These are phyloP conservation scores for Solanum virginianum DNA, from an alignment of 257 asterid species.

Conservation along the genomic window DNA sequence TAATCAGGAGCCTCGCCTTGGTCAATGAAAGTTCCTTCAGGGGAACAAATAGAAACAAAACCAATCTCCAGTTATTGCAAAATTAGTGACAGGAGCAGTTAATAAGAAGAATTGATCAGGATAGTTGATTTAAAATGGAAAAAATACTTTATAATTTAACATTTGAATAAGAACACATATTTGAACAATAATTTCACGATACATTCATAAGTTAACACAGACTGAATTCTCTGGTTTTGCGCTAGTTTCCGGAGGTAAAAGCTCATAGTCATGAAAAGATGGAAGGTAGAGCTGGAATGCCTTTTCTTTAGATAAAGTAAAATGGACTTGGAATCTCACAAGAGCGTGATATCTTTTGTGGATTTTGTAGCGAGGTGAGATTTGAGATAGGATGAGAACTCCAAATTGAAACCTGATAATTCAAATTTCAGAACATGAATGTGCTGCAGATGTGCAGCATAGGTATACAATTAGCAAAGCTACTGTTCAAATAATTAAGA, in stretches of 20 bases:
- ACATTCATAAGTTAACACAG: neutral
- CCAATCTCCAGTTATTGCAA: neutral
- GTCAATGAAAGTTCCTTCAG: conserved; percentile 59
- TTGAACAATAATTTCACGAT: neutral
- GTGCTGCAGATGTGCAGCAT: neutral
- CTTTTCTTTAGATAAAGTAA: neutral
- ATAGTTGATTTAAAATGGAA: neutral
- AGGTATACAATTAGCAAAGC: neutral
- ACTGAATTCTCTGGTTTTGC: neutral
- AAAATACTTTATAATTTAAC: neutral
- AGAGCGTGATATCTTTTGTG: neutral
- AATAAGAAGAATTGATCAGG: neutral
- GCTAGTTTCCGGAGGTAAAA: neutral
- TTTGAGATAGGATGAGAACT: neutral
- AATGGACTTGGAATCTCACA: neutral
- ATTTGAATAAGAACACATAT: neutral
- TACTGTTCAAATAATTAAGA: neutral
- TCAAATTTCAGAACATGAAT: neutral
- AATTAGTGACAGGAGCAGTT: neutral
- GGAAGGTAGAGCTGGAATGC: neutral
- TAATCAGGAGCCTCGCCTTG: conserved; percentile 78
- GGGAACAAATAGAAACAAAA: neutral
- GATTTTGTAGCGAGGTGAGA: neutral
- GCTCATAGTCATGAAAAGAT: neutral
- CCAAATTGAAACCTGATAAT: neutral